Evolutionary conservation across 2,329 filamentous ascomycete species (phyloP), one percentile per base, ranked within the genome.

Genomic region (Aspergillus caelatus): DNA sequence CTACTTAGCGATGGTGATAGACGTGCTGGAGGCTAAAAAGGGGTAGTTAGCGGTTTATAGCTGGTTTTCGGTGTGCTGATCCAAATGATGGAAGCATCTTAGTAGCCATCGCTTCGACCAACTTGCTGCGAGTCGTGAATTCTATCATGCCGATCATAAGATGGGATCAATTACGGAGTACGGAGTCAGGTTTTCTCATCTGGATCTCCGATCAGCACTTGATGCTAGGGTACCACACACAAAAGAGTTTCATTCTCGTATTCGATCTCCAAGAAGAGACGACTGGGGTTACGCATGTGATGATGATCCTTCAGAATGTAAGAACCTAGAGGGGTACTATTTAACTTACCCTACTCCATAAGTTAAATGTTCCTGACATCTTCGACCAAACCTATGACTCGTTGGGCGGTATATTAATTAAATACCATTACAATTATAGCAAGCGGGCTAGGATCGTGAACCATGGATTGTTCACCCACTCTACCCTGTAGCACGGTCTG

Each of bases 351-450:
- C 8, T 50, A 14, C 46, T 50, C 46, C 46, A 50, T 50, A 30
- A 50, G 46, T 54, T 54, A 54, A 54, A 54, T 54, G 52, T 54
- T 34, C 52, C 52, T 54, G 32, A 23, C 52, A n/a, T 54, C 23
- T 11, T 36, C 19, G 30, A 23, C 9, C 21, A 23, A n/a, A 34
- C 26, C 26, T 12, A 30, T 32, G 14, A n/a, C 30, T 36, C 16
- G 9, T 12, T n/a, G 9, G 30, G 10, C 19, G 30, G 52, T 21
- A 36, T 36, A 26, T 36, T 54, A 54, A 36, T 36, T 54, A n/a
- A 23, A n/a, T 21, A 16, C 23, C 52, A 54, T 23, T 12, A 23
- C 28, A 12, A 26, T 34, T 16, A 34, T n/a, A 36, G 11, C 30
- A 19, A 34, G 8, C 19, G 30, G 19, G 32, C 14, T 34, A 54